phyloP scores from a whole-genome alignment of 2,329 filamentous ascomycete species.

The Pseudogymnoascus sp. region DNA sequence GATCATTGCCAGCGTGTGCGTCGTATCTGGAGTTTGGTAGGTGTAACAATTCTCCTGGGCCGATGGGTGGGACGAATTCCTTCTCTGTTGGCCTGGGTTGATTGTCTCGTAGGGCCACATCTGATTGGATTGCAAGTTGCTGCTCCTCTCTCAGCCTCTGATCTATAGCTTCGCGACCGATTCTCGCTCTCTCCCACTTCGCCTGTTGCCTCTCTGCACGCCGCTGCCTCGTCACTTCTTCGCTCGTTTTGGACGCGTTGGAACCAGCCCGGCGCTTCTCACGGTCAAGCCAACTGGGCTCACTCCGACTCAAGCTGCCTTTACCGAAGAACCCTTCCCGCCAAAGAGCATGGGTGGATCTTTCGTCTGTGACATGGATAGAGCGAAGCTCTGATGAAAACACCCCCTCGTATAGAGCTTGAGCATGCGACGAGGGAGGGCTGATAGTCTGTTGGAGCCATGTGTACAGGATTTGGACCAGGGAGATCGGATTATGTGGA shows the following conservation, averaged over 20 bases:
- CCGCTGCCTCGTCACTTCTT: constrained; percentile 68
- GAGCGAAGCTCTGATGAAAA: constrained; percentile 79
- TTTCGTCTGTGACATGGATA: constrained; percentile 71
- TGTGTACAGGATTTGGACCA: constrained; percentile 69
- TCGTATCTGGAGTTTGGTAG: constrained; percentile 45
- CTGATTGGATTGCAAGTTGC: not conserved
- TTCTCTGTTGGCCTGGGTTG: not conserved
- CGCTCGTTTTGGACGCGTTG: constrained; percentile 61
- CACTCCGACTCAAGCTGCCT: constrained; percentile 83
- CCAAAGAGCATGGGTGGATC: constrained; percentile 76
- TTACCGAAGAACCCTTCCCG: constrained; percentile 97
- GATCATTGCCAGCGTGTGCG: constrained; percentile 14
- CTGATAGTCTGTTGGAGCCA: constrained; percentile 66
- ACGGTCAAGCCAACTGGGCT: constrained; percentile 83
- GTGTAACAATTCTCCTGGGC: constrained; percentile 36
- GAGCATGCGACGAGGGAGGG: constrained; percentile 55
- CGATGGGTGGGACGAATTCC: constrained; percentile 17
- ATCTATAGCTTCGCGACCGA: constrained; percentile 77
- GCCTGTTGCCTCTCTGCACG: constrained; percentile 73
- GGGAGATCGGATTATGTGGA: constrained; percentile 83
- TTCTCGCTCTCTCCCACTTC: constrained; percentile 86
- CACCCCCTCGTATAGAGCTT: constrained; percentile 58
- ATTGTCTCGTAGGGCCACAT: not conserved
- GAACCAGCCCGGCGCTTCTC: constrained; percentile 66
- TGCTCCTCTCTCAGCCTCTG: constrained; percentile 52